phyloP scores from a whole-genome alignment of 2,329 filamentous ascomycete species.

The Trichophyton equinum region DNA sequence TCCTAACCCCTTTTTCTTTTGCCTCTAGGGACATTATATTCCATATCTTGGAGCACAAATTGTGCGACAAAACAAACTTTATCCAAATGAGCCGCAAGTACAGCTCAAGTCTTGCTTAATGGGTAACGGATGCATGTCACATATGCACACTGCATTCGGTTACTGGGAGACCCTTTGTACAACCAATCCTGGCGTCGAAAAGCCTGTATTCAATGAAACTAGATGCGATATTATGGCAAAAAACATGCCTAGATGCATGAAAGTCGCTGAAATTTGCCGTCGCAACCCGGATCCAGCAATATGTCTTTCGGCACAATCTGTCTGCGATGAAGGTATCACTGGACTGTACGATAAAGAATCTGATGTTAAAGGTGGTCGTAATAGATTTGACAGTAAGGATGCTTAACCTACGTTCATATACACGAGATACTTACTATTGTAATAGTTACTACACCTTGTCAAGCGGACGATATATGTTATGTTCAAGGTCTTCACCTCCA shows the following conservation, averaged over 20 bases:
- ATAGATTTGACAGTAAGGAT: constrained; percentile 31
- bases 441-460: background rate
- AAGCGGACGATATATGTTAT: constrained; percentile 8
- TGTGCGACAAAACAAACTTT: background rate
- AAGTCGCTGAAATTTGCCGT: constrained; percentile 29
- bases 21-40: background rate
- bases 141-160: constrained; percentile 28
- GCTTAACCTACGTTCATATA: background rate
- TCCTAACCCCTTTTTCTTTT: background rate
- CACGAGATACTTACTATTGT: background rate
- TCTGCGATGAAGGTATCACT: constrained; percentile 31
- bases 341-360: constrained; percentile 32
- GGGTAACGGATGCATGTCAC: constrained; percentile 35
- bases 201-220: background rate
- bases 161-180: constrained; percentile 37
- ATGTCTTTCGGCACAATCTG: constrained; percentile 25
- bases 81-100: background rate
- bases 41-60: background rate
- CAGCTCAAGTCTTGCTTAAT: constrained; percentile 32
- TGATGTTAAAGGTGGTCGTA: constrained; percentile 25
- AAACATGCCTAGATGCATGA: constrained; percentile 34
- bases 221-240: constrained; percentile 27
- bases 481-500: constrained; percentile 19
- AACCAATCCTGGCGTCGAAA: constrained; percentile 29
- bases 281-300: constrained; percentile 31